Evolutionary conservation across 2,329 filamentous ascomycete species (phyloP), one percentile per base, ranked within the genome.

Genomic region (Trichoderma hamatum): DNA sequence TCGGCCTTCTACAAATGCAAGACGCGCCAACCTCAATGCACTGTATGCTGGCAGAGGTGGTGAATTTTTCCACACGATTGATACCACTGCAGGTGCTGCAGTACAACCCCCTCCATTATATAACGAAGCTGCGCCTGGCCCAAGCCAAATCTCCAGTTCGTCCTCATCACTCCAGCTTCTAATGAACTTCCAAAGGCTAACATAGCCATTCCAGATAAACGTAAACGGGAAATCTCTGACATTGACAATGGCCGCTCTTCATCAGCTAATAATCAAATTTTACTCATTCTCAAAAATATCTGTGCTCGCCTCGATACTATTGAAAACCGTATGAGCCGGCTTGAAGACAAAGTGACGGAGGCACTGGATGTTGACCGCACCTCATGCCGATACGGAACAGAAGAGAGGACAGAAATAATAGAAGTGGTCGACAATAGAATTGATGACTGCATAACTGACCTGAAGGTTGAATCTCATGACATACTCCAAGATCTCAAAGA

Each of bases 341-440:
- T 64, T 11, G 61, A 55, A 19, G 61, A 64, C n/a, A 64, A 64
- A 32, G 61, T 64, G 32, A 10, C 32, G 4, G 61, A 55, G 14
- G 49, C 32, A 39, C 14, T 55, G 24, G 61, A 64, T 30, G 24
- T 11, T 16, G 46, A 11, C 7, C 61, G 34, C 11, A 30, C 16
- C 32, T 34, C 36, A 13, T 32, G 24, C 11, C 39, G 26, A 24
- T 61, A 30, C 36, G 32, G 32, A 30, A 24, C 32, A 9, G 49
- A 64, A 55, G 61, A 55, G 24, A 55, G 34, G 26, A 26, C n/a
- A 7, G 49, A 30, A 21, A 24, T 64, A 3, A 24, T 64, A 21
- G 43, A 51, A 52, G 60, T 26, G 16, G 30, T 63, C 34, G 60
- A 63, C 10, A 52, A 63, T 21, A 30, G 46, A 63, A 19, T 63